Percentiles rank a stretch among this genome's conserved stretches.
Conservation (phyloP, 2,329 filamentous ascomycete genomes). For the Colletotrichum trifolii region DNA sequence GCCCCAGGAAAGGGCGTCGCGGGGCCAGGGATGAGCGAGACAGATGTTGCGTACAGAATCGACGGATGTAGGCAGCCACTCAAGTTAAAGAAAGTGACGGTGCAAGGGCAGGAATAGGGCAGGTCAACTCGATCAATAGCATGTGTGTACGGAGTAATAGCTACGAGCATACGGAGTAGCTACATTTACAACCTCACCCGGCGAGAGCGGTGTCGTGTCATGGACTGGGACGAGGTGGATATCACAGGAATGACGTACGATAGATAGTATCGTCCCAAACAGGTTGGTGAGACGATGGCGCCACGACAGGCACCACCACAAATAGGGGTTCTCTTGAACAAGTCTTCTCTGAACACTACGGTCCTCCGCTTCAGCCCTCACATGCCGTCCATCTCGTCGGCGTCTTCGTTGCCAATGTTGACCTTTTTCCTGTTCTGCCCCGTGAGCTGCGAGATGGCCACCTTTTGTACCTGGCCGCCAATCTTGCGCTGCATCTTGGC, state of each 20-base stretch:
- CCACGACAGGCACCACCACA: too few relatives aligned
- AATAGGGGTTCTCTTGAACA: too few relatives aligned
- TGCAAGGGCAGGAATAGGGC: background rate
- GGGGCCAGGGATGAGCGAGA: conserved; percentile 31
- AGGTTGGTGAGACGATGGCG: too few relatives aligned
- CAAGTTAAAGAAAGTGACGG: conserved; percentile 17
- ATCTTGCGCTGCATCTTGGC: conserved; percentile 97
- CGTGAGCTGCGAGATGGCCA: conserved; percentile 89
- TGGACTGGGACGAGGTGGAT: too few relatives aligned
- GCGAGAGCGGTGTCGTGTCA: too few relatives aligned
- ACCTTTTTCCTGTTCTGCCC: conserved; percentile 88
- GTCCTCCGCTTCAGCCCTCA: conserved; percentile 12
- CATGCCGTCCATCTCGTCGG: conserved; percentile 56
- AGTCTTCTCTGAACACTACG: conserved; percentile 3
- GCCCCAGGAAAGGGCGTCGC: conserved; percentile 19
- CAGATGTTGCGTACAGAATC: conserved; percentile 33
- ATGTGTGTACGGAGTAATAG: too few relatives aligned
- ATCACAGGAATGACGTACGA: too few relatives aligned
- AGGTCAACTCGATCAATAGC: background rate
- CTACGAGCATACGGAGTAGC: too few relatives aligned
- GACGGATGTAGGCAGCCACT: conserved; percentile 10
- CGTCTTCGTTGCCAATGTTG: conserved; percentile 77
- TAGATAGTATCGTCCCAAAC: too few relatives aligned
- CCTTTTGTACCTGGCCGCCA: conserved; percentile 88
- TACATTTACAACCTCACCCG: too few relatives aligned